Base-by-base conservation (phyloP, 495 filamentous ascomycete species). In the Jackrogersella minutella region DNA sequence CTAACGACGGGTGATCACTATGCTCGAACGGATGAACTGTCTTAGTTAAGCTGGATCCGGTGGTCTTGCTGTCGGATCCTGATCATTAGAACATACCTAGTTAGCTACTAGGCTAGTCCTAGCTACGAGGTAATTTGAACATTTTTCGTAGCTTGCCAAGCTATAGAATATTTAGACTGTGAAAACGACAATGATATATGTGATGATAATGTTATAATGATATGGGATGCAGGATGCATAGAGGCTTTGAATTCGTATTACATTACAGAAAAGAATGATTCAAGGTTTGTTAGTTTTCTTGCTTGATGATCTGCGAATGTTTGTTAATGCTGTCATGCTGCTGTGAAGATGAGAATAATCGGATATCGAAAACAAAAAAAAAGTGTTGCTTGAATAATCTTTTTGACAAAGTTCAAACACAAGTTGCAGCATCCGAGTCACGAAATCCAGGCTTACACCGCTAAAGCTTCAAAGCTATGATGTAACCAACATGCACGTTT, bases 401-500 rank as follows among this genome's bases (percentile, higher is more conserved):
- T 52, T 16, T n/a, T n/a, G n/a, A 21, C 44, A 49, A 52, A 61
- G 58, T 53, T 30, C 50, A 62, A 55, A 62, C 59, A n/a, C 17
- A 9, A 66, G 51, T 55, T 55, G 57, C 50, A 55, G 40, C 40
- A 55, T 37, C 28, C 28, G 34, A 39, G 37, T 58, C 16, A 39
- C 17, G 19, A 49, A 56, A 49, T 56, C 31, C 53, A 53, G 53
- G 65, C 58, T 57, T 68, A 53, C 65, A 68, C 65, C 65, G 59
- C 59, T 47, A 50, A 14, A 24, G 19, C 31, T 55, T 36, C 31
- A 24, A 43, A 49, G 59, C 44, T 59, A 68, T 68, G 65, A 68
- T 68, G 65, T 68, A 68, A 68, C 65, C 49, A 64, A 59, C 36
- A 41, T 31, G 47, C 54, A 47, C 26, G 22, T 68, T 68, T 68